A percentile compares a stretch with the other conserved stretches of the same genome.
Conservation (phyloP, 176 grass and related monocot genomes). For the Ampelocalamus luodianensis region DNA sequence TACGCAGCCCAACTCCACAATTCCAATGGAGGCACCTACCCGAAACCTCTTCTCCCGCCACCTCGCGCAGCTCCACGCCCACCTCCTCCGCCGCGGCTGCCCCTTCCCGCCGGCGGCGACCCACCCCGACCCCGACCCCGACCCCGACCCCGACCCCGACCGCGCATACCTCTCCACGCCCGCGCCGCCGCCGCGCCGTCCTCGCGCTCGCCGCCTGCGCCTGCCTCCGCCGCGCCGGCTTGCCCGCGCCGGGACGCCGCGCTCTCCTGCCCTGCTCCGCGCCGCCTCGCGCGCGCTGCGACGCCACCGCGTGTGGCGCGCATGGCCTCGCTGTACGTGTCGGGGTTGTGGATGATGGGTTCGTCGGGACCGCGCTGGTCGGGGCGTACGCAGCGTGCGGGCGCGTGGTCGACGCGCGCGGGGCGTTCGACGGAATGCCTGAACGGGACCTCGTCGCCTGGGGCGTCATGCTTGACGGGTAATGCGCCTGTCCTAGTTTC, state of each 20-base stretch:
- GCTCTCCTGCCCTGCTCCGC: constrained; percentile 62
- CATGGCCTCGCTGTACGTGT: constrained; percentile 54
- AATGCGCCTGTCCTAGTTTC: not conserved
- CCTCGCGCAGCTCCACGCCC: constrained; percentile 68
- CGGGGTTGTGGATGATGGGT: constrained; percentile 58
- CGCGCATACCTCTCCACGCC: constrained; percentile 37
- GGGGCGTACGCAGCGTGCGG: constrained; percentile 42
- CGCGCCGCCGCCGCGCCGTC: constrained; percentile 16
- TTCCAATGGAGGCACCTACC: constrained; percentile 36
- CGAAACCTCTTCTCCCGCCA: constrained; percentile 39
- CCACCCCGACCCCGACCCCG: constrained; percentile 36
- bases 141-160: too few relatives aligned
- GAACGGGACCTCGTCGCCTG: constrained; percentile 73
- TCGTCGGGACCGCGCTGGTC: constrained; percentile 73
- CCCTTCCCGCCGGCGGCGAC: constrained; percentile 25
- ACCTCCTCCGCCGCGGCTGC: constrained; percentile 63
- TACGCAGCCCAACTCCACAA: not conserved
- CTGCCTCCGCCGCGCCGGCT: constrained; percentile 49
- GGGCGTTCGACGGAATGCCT: constrained; percentile 67
- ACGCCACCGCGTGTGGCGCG: not conserved
- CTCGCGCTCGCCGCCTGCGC: constrained; percentile 52
- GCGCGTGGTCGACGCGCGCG: constrained; percentile 44
- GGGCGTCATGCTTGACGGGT: constrained; percentile 85
- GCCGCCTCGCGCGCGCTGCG: constrained; percentile 27
- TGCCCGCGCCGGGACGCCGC: constrained; percentile 52